These are phyloP conservation scores for Colletotrichum karsti DNA, from an alignment of 2,329 filamentous ascomycete species.

Conservation along the genomic window DNA sequence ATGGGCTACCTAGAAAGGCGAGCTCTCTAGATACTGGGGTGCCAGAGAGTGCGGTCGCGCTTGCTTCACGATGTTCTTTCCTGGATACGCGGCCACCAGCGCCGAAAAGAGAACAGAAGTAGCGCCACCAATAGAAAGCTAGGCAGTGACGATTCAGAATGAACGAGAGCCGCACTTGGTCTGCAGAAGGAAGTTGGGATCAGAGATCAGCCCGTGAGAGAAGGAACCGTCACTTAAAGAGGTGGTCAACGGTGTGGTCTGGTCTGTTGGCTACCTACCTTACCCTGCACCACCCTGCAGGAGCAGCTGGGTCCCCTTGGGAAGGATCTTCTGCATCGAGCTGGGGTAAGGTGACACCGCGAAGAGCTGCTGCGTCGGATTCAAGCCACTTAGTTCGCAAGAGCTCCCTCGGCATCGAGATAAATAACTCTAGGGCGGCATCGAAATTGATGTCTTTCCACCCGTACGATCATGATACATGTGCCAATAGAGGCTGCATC, in stretches of 20 bases:
- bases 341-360: slow-evolving; percentile 9
- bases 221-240: slow-evolving; percentile 14
- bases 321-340: slow-evolving; percentile 15
- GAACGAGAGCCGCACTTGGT: not conserved
- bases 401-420: not conserved
- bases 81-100: not conserved
- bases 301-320: not conserved
- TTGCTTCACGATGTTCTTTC: not conserved
- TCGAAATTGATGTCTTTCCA: slow-evolving; percentile 22
- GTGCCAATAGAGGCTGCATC: not conserved
- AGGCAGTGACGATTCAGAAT: not conserved
- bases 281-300: not conserved
- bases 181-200: not conserved
- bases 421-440: slow-evolving; percentile 13
- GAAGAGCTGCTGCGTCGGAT: not conserved
- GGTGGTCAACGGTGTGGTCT: not conserved
- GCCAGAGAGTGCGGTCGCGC: not conserved
- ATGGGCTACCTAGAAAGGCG: no score
- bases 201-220: not conserved
- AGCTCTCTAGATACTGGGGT: no score
- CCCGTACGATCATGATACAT: slow-evolving; percentile 2
- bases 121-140: not conserved
- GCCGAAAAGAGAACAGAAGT: not conserved
- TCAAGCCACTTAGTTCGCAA: not conserved
- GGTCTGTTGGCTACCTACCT: no score